Percentiles rank a stretch among this genome's conserved stretches.
phyloP scores from a whole-genome alignment of 2,329 filamentous ascomycete genomes.

The Aspergillus pseudoglaucus region DNA sequence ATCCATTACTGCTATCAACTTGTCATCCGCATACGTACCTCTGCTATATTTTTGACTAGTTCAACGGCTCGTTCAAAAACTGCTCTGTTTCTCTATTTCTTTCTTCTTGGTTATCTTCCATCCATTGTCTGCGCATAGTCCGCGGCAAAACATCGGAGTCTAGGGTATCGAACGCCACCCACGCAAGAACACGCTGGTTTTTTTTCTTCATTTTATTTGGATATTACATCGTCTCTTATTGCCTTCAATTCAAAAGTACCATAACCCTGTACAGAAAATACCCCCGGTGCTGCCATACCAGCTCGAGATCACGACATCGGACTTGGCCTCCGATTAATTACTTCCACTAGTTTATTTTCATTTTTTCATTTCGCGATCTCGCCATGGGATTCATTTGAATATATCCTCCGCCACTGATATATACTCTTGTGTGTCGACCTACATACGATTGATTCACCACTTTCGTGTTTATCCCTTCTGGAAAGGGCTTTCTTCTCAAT shows the following conservation, averaged over 20 bases:
- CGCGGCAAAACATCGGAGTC: no score
- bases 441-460: background rate
- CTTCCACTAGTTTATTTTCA: constrained; percentile 7
- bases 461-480: background rate
- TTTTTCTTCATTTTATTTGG: background rate
- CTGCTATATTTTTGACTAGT: no score
- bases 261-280: no score
- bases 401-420: no score
- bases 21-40: no score
- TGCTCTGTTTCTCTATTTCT: constrained; percentile 1
- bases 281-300: constrained; percentile 7
- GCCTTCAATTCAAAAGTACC: background rate
- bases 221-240: constrained; percentile 2
- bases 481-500: background rate
- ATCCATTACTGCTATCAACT: no score
- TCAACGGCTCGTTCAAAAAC: no score
- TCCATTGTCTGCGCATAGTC: background rate
- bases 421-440: no score
- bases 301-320: constrained; percentile 25
- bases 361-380: constrained; percentile 5
- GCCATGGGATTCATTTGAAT: background rate
- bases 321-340: constrained; percentile 9
- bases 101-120: background rate
- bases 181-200: no score
- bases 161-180: no score